A percentile compares a stretch with the other conserved stretches of the same genome.
Conservation (phyloP, 2,329 filamentous ascomycete genomes). For the Calonectria henricotiae region DNA sequence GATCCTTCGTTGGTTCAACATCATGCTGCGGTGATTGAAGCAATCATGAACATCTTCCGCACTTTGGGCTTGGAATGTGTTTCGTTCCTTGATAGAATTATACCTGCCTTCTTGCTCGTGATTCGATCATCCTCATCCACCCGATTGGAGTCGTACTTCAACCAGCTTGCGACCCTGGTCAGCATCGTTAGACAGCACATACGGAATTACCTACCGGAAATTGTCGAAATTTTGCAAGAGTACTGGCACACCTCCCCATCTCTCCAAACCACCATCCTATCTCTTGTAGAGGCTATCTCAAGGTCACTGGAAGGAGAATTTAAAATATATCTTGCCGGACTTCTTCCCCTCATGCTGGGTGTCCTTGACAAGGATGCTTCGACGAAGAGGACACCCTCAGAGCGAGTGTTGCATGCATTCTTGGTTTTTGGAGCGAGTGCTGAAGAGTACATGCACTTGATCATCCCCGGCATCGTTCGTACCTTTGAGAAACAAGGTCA, state of each 20-base stretch:
- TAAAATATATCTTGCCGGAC: slow-evolving; percentile 91
- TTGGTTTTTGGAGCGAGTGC: slow-evolving; percentile 95
- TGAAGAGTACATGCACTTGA: slow-evolving; percentile 99
- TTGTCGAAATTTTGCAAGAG: slow-evolving; percentile 88
- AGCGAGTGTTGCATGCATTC: slow-evolving; percentile 94
- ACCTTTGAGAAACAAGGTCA: slow-evolving; percentile 93
- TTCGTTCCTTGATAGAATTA: slow-evolving; percentile 92
- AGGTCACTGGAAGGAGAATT: slow-evolving; percentile 97
- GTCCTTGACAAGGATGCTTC: slow-evolving; percentile 90
- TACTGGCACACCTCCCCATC: slow-evolving; percentile 89
- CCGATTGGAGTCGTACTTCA: slow-evolving; percentile 96
- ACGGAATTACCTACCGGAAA: slow-evolving; percentile 88
- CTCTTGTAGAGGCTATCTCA: slow-evolving; percentile 93
- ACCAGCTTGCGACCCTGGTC: slow-evolving; percentile 92
- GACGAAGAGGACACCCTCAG: slow-evolving; percentile 83
- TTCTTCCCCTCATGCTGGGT: slow-evolving; percentile 94
- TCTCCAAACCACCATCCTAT: slow-evolving; percentile 91
- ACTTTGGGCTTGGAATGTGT: slow-evolving; percentile 97
- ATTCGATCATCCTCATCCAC: slow-evolving; percentile 86
- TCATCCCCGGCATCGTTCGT: slow-evolving; percentile 94
- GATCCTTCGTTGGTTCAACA: slow-evolving; percentile 92
- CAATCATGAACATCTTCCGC: slow-evolving; percentile 98
- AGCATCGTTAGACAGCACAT: slow-evolving; percentile 98
- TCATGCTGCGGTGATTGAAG: slow-evolving; percentile 94
- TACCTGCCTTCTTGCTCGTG: slow-evolving; percentile 92